These are phyloP conservation scores for Hypoxylon sp. DNA, from an alignment of 2,329 filamentous ascomycete genomes.

Conservation along the genomic window DNA sequence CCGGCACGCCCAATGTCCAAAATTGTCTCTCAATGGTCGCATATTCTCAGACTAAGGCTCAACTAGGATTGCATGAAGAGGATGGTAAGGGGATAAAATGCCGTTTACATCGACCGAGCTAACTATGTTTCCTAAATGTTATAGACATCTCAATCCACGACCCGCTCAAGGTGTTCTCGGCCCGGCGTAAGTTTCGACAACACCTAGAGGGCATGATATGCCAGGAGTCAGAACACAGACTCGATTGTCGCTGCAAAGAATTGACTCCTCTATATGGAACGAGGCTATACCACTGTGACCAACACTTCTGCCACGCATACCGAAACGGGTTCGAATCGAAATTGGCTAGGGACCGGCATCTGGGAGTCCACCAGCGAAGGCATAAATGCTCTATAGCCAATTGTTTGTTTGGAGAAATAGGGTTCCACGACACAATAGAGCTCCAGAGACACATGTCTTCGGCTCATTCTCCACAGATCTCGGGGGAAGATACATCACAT, in stretches of 20 bases:
- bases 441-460: slow-evolving; percentile 14
- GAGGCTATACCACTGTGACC: slow-evolving; percentile 30
- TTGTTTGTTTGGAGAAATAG: slow-evolving; percentile 32
- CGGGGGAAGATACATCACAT: not conserved
- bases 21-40: slow-evolving; percentile 6
- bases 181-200: slow-evolving; percentile 20
- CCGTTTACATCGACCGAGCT: not conserved
- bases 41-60: slow-evolving; percentile 12
- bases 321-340: slow-evolving; percentile 20
- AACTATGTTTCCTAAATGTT: slow-evolving; percentile 1
- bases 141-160: slow-evolving; percentile 4
- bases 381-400: slow-evolving; percentile 18
- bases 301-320: slow-evolving; percentile 33
- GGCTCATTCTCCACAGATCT: slow-evolving; percentile 8
- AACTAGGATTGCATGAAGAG: slow-evolving; percentile 2
- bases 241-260: slow-evolving; percentile 9
- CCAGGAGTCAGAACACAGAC: not conserved
- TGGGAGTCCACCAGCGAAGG: slow-evolving; percentile 20
- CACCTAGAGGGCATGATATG: slow-evolving; percentile 21
- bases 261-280: slow-evolving; percentile 25
- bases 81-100: slow-evolving; percentile 12
- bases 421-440: slow-evolving; percentile 16
- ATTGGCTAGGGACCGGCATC: slow-evolving; percentile 11
- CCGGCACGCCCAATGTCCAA: slow-evolving; percentile 2
- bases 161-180: slow-evolving; percentile 20